A percentile compares a stretch with the other conserved stretches of the same genome.
These are phyloP conservation scores for Zymoseptoria crescenta DNA, from an alignment of 2,329 filamentous ascomycete species.

Conservation along the genomic window DNA sequence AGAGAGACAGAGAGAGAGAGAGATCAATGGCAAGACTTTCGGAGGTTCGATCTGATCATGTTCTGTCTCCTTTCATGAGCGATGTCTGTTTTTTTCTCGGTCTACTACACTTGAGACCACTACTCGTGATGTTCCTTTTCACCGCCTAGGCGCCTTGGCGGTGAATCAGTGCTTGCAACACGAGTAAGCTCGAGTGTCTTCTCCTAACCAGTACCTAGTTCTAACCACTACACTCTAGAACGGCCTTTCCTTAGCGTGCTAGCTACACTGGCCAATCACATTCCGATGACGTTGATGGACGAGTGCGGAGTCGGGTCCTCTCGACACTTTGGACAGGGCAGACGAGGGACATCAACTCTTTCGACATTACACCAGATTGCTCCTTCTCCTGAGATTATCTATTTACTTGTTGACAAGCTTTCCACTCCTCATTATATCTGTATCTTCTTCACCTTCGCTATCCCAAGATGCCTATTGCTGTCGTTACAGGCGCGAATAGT, in stretches of 20 bases:
- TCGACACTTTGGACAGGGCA: not conserved
- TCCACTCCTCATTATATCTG: not conserved
- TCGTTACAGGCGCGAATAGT: constrained; percentile 17
- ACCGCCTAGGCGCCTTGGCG: too few species aligned
- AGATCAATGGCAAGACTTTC: not conserved
- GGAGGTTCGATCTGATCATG: not conserved
- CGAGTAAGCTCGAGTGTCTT: too few species aligned
- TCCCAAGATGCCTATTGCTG: constrained; percentile 13
- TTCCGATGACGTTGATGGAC: not conserved
- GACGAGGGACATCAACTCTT: not conserved
- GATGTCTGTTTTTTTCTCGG: too few species aligned
- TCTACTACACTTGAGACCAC: not conserved
- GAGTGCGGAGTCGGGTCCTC: not conserved
- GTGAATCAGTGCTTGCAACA: too few species aligned
- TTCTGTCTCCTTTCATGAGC: not conserved
- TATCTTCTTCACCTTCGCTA: not conserved
- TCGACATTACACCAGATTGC: not conserved
- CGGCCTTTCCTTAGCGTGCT: not conserved
- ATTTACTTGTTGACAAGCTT: not conserved
- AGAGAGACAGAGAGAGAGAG: not conserved
- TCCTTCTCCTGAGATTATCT: too few species aligned
- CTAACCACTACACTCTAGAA: not conserved
- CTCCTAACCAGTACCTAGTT: too few species aligned
- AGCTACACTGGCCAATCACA: not conserved
- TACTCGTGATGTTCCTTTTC: too few species aligned